Evolutionary conservation across 1,284 basidiomycete genomes (phyloP), one percentile per base, ranked within the genome.

Genomic region (Volvariella surrecta): DNA sequence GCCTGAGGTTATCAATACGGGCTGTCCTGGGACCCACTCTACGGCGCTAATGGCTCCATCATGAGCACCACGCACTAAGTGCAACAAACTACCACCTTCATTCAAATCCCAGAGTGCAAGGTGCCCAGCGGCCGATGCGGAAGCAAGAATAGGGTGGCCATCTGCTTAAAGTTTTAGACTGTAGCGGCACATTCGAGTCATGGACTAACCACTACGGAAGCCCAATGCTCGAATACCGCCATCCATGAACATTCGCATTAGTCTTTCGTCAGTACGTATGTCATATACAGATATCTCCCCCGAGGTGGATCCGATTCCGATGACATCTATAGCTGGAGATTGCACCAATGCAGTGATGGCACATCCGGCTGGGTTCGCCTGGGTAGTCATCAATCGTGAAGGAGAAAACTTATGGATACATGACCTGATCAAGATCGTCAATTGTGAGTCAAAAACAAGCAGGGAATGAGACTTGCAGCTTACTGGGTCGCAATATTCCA

Each of bases 261-360:
- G 68, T 30, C 82, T 71, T 60, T 97, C 93, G 52, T 95, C 93
- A 11, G 89, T 76, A 24, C 89, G 78, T 43, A 98, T 76, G 58
- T 99, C 95, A 54, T 93, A 86, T 4, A 99, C 71, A 0, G 85
- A 82, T 28, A 97, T 82, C 52, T 88, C 81, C 31, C 96, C 95
- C 3, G 89, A 89, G 0, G 82, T 71, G 55, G 90, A 93, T 0
- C 93, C 95, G 43, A 98, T 71, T 10, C 89, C 96, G 21, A 99
- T 73, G 4, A 99, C 89, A 56, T 99, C 96, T 44, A 99, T 84
- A 4, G 95, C 96, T 13, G 96, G 95, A 8, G 91, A 93, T 58
- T 98, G 96, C 0, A 80, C 78, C 37, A 99, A 61, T 2, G 81
- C 69, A 1, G 89, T 92, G 49, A 97, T 79, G 1, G 84, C 71